Base-by-base conservation (phyloP, 768 basidiomycete species). In the Paxillus involutus region DNA sequence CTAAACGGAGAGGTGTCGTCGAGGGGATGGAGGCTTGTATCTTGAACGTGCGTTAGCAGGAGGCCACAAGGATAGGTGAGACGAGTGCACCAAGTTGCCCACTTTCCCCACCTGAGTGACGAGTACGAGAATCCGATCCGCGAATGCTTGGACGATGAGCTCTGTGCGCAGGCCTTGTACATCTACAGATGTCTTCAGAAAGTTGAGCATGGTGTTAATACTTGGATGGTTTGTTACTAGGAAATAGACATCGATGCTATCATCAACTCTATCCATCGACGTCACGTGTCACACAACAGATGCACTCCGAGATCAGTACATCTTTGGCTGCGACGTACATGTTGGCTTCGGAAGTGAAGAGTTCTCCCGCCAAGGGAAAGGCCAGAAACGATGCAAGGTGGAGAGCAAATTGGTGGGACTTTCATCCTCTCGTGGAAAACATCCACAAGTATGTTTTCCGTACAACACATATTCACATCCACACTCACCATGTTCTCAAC, bases 71-170 rank as follows among this genome's bases (percentile, higher is more conserved):
- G 30, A 37, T 45, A 49, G 58, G 42, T 24, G 32, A 48, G 52
- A 53, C 16, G 49, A 16, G 40, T 73, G 69, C 66, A 96, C 94
- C 73, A 98, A 67, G 65, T 80, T 85, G 52, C 95, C 95, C 12
- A 96, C 87, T 81, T 94, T 95, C 37, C 91, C 90, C 56, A 92
- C 68, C 70, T 98, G 95, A 1, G 93, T 94, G 49, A 98, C 78
- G 21, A 97, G 76, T n/a, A 97, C 85, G 17, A 98, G 75, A 12
- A 84, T 75, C 24, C 92, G 80, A 72, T 98, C 95, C 49, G 82
- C 80, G 66, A 84, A 98, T 0, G 76, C 74, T 63, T 97, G 93
- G 7, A 95, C 66, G 43, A 94, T 59, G 14, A 97, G 72, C 51
- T 95, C 86, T 2, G 92, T 97, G 16, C 66, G 71, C 12, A 77